Percentiles rank a stretch among this genome's conserved stretches.
Evolutionary conservation across 164 flowering plant genomes (phyloP).

Genomic region (Tinospora cordifolia): DNA sequence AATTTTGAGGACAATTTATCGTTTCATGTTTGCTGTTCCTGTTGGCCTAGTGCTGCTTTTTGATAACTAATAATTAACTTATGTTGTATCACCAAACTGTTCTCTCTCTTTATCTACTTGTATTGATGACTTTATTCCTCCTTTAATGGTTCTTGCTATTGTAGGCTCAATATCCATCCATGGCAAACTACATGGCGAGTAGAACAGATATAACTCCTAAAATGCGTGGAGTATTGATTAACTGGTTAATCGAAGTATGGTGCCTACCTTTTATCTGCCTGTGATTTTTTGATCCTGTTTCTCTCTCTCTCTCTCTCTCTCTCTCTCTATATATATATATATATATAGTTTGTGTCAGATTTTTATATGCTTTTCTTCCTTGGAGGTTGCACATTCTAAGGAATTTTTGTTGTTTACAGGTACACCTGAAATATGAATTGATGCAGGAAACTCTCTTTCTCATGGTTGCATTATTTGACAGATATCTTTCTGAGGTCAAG

Average conservation of each 20-base stretch:
- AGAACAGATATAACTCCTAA: slow-evolving; percentile 59
- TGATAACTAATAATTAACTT: neutral
- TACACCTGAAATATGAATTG: slow-evolving; percentile 72
- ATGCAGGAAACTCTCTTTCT: slow-evolving; percentile 91
- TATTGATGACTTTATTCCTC: neutral
- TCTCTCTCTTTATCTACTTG: neutral
- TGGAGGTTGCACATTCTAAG: neutral
- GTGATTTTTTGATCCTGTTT: neutral
- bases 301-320: no score
- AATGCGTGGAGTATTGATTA: slow-evolving; percentile 74
- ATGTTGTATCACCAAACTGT: neutral
- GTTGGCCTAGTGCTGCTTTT: neutral
- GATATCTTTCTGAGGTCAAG: slow-evolving; percentile 50
- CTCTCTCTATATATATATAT: neutral
- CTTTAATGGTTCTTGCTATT: slow-evolving; percentile 9
- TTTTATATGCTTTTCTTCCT: neutral
- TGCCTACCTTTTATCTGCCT: slow-evolving; percentile 2
- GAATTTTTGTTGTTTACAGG: slow-evolving; percentile 34
- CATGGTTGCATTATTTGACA: slow-evolving; percentile 61
- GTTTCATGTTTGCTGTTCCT: no score
- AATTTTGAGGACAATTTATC: no score
- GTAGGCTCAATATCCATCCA: slow-evolving; percentile 50
- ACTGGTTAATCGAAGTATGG: slow-evolving; percentile 82
- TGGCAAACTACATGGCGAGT: slow-evolving; percentile 45
- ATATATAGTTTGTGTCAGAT: no score